phyloP scores from a whole-genome alignment of 2,329 filamentous ascomycete genomes.

The Fusarium siculi region DNA sequence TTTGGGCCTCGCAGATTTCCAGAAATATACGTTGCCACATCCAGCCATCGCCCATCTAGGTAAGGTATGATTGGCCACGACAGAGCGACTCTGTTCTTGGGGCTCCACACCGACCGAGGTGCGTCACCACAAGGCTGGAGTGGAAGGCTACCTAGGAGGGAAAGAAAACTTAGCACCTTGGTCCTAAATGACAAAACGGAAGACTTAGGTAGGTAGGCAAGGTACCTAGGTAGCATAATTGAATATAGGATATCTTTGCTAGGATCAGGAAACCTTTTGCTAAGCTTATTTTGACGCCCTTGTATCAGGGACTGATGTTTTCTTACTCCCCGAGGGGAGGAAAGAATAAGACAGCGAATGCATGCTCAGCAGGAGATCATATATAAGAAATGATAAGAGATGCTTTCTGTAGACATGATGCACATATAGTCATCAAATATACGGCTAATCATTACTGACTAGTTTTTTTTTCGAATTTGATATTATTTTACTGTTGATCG shows the following conservation, averaged over 20 bases:
- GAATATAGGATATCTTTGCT: not conserved
- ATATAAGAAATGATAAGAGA: not conserved
- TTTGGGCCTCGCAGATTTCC: not conserved
- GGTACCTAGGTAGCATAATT: too few species aligned
- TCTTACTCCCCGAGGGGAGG: not conserved
- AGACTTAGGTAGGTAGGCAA: not conserved
- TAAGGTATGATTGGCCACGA: conserved; percentile 10
- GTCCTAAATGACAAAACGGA: not conserved
- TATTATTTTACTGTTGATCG: not conserved
- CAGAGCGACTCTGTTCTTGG: not conserved
- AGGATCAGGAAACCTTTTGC: not conserved
- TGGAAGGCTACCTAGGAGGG: conserved; percentile 1
- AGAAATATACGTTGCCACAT: not conserved
- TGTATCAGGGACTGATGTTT: not conserved
- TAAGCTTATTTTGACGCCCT: not conserved
- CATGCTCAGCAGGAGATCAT: not conserved
- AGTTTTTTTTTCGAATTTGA: not conserved
- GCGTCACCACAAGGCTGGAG: conserved; percentile 37
- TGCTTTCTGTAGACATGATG: not conserved
- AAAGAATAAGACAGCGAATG: not conserved
- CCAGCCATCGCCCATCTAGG: not conserved
- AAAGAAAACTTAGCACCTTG: not conserved
- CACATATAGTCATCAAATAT: not conserved
- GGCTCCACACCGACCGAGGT: not conserved
- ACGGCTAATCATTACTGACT: not conserved